Percentiles rank a stretch among this genome's conserved stretches.
These are phyloP conservation scores for Backusella tarrabulga DNA, from an alignment of 192 early-diverging fungal species.

Conservation along the genomic window DNA sequence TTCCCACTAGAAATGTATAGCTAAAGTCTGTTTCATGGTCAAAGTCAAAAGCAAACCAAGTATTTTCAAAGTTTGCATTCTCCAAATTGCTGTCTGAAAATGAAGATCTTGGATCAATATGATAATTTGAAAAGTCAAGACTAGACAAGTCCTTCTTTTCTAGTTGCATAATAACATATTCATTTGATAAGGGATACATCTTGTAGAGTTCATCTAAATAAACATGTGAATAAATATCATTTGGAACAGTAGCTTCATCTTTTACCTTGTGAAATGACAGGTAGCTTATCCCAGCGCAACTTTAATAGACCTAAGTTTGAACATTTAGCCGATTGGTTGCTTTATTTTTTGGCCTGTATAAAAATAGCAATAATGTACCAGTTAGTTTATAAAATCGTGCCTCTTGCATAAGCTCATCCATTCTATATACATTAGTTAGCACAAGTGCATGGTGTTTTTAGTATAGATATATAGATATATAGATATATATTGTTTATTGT, in stretches of 20 bases:
- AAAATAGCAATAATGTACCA: constrained; percentile 8
- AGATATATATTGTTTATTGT: too few relatives aligned
- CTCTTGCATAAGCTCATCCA: constrained; percentile 32
- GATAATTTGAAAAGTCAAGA: constrained; percentile 11
- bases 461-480: too few relatives aligned
- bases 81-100: constrained; percentile 10
- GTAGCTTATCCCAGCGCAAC: constrained; percentile 9
- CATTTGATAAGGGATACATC: constrained; percentile 1
- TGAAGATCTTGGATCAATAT: neutral
- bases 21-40: neutral
- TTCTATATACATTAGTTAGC: neutral
- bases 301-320: constrained; percentile 16
- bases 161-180: neutral
- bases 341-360: neutral
- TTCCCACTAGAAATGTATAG: neutral
- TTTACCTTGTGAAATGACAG: constrained; percentile 17
- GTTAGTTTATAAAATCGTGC: constrained; percentile 22
- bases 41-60: constrained; percentile 7
- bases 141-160: constrained; percentile 5
- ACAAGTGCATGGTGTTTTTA: neutral
- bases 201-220: neutral
- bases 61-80: constrained; percentile 4
- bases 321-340: neutral
- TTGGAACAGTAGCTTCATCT: too few relatives aligned
- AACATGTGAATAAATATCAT: neutral